Conservation (phyloP, 371 early-diverging fungal species). For the Actinomortierella ambigua region DNA sequence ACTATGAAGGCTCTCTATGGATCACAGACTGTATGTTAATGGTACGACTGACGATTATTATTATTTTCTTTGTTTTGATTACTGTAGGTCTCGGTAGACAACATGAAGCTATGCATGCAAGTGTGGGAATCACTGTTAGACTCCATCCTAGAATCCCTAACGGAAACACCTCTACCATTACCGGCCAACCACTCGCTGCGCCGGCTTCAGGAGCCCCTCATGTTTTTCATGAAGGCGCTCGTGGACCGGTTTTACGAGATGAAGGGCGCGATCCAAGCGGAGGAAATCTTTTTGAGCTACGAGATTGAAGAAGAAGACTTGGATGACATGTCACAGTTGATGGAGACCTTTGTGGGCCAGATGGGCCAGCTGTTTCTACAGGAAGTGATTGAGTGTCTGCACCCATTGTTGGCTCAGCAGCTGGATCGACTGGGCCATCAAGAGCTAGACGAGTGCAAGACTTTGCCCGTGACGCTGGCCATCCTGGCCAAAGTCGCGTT, state of each 20-base stretch:
- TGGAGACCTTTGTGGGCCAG: conserved; percentile 38
- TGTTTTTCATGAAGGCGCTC: conserved; percentile 33
- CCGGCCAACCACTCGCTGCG: conserved; percentile 24
- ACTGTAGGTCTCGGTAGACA: conserved; percentile 36
- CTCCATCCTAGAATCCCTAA: conserved; percentile 16
- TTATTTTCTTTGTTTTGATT: neutral
- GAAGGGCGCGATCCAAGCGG: conserved; percentile 36
- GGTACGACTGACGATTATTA: neutral
- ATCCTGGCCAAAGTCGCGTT: conserved; percentile 29
- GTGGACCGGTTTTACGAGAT: conserved; percentile 44
- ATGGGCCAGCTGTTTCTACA: conserved; percentile 36
- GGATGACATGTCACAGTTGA: conserved; percentile 31
- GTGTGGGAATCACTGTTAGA: conserved; percentile 38
- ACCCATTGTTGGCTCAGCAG: conserved; percentile 32
- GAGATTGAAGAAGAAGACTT: conserved; percentile 42
- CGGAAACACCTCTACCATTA: conserved; percentile 26
- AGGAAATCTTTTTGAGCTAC: conserved; percentile 40
- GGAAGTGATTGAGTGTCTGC: conserved; percentile 44
- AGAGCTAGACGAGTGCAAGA: conserved; percentile 33
- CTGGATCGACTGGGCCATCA: conserved; percentile 16
- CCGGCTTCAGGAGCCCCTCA: conserved; percentile 24
- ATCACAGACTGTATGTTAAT: no score
- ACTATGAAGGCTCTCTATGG: neutral
- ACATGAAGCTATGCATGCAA: conserved; percentile 36
- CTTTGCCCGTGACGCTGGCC: conserved; percentile 35